Evolutionary conservation across 2,329 filamentous ascomycete species (phyloP).

Genomic region (Ramularia endophylla): DNA sequence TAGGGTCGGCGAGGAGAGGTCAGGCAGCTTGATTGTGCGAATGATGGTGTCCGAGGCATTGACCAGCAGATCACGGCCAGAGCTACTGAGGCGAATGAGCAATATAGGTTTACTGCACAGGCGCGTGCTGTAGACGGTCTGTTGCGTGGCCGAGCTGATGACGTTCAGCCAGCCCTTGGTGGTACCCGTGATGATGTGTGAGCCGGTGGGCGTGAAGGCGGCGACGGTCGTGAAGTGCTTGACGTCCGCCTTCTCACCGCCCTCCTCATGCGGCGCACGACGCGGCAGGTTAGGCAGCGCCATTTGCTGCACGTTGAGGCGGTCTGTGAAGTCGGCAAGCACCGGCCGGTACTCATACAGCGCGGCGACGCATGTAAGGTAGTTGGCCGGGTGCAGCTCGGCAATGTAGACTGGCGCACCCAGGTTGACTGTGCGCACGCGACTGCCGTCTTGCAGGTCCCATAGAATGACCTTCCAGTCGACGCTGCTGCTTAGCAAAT

Average conservation of each 20-base stretch:
- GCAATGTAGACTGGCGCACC: slow-evolving; percentile 93
- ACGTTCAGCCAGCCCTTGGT: slow-evolving; percentile 97
- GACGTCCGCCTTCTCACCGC: slow-evolving; percentile 83
- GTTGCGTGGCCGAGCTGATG: slow-evolving; percentile 72
- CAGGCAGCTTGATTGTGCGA: slow-evolving; percentile 82
- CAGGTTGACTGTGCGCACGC: slow-evolving; percentile 81
- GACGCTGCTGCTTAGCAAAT: slow-evolving; percentile 85
- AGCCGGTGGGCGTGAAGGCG: slow-evolving; percentile 77
- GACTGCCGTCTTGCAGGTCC: slow-evolving; percentile 71
- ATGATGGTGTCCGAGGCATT: slow-evolving; percentile 96
- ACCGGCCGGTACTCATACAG: slow-evolving; percentile 90
- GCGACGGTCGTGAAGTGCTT: slow-evolving; percentile 93
- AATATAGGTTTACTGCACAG: slow-evolving; percentile 85
- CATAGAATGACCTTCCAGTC: slow-evolving; percentile 96
- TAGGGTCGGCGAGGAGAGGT: slow-evolving; percentile 57
- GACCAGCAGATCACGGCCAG: slow-evolving; percentile 80
- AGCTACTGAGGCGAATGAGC: slow-evolving; percentile 74
- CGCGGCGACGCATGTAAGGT: slow-evolving; percentile 80
- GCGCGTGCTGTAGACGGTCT: slow-evolving; percentile 84
- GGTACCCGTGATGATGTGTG: slow-evolving; percentile 86
- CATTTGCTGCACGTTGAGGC: slow-evolving; percentile 57
- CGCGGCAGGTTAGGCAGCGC: slow-evolving; percentile 76
- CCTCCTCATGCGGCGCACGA: slow-evolving; percentile 62
- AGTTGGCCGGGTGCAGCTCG: slow-evolving; percentile 85
- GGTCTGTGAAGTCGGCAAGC: slow-evolving; percentile 60